These are phyloP conservation scores for Sclerospora graminicola DNA, from an alignment of 352 stramenopile species.

Conservation along the genomic window DNA sequence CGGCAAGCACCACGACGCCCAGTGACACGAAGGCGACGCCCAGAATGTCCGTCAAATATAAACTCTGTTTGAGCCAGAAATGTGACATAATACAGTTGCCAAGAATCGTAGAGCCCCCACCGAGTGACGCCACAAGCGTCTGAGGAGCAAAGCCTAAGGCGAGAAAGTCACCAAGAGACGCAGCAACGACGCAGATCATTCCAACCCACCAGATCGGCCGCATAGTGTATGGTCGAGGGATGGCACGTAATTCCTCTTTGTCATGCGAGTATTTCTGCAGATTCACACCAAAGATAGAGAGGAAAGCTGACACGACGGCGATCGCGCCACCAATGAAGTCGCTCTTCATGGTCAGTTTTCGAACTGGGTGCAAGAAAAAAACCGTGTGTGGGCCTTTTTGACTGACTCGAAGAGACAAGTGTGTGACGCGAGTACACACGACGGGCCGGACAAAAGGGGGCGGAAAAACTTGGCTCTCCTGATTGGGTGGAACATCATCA, in stretches of 20 bases:
- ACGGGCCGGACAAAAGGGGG: no score
- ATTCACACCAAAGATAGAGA: conserved; percentile 87
- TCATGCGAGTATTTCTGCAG: conserved; percentile 88
- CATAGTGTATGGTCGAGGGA: conserved; percentile 65
- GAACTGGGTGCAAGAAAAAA: no score
- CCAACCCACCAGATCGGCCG: conserved; percentile 85
- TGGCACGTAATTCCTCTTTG: conserved; percentile 62
- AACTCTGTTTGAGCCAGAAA: conserved; percentile 81
- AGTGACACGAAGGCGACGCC: conserved; percentile 67
- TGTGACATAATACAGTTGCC: conserved; percentile 79
- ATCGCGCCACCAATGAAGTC: conserved; percentile 62
- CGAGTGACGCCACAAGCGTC: conserved; percentile 74
- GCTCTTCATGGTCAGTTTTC: conserved; percentile 12
- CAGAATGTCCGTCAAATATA: conserved; percentile 78
- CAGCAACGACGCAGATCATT: conserved; percentile 79
- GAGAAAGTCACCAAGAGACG: conserved; percentile 78
- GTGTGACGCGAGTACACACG: no score
- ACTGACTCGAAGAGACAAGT: conserved; percentile 4
- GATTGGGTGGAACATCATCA: no score
- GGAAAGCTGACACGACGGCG: conserved; percentile 57
- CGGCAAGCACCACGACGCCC: conserved; percentile 70
- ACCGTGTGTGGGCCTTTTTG: no score
- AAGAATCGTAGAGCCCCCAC: conserved; percentile 73
- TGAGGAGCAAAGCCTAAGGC: conserved; percentile 82
- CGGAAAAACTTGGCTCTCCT: no score